Conservation (phyloP, 768 basidiomycete species). For the Pulveroboletus ravenelii region DNA sequence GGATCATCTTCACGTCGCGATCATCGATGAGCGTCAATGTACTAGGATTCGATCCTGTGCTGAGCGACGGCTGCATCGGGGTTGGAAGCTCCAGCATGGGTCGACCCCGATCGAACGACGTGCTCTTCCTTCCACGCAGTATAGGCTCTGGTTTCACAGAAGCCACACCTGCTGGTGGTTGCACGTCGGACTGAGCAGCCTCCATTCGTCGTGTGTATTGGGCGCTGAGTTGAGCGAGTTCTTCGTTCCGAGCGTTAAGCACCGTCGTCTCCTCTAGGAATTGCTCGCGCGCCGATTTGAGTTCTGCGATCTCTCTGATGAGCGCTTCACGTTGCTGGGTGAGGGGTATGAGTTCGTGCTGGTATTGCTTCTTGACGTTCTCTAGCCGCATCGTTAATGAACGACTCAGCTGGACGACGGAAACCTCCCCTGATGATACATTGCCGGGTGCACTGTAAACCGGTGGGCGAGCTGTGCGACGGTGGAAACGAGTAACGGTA, state of each 20-base stretch:
- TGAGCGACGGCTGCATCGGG: constrained; percentile 13
- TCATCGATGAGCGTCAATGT: constrained; percentile 24
- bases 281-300: constrained; percentile 79
- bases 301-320: constrained; percentile 76
- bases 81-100: constrained; percentile 7
- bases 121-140: constrained; percentile 23
- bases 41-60: constrained; percentile 16
- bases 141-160: constrained; percentile 7
- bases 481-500: constrained; percentile 30
- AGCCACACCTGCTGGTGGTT: constrained; percentile 6
- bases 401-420: constrained; percentile 47
- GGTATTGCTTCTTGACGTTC: constrained; percentile 81
- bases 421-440: constrained; percentile 30
- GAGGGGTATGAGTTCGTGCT: constrained; percentile 80
- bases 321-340: constrained; percentile 77
- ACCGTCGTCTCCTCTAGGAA: constrained; percentile 90
- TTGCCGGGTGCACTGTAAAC: constrained; percentile 25
- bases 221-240: constrained; percentile 81
- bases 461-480: constrained; percentile 21
- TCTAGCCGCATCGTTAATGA: constrained; percentile 85
- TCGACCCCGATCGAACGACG: constrained; percentile 27
- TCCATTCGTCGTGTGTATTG: constrained; percentile 82
- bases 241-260: constrained; percentile 88
- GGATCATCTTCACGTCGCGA: constrained; percentile 24
- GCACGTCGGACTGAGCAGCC: constrained; percentile 15